Percentiles rank a stretch among this genome's conserved stretches.
Conservation (phyloP, 2,329 filamentous ascomycete genomes). For the Chaetomium sp. region DNA sequence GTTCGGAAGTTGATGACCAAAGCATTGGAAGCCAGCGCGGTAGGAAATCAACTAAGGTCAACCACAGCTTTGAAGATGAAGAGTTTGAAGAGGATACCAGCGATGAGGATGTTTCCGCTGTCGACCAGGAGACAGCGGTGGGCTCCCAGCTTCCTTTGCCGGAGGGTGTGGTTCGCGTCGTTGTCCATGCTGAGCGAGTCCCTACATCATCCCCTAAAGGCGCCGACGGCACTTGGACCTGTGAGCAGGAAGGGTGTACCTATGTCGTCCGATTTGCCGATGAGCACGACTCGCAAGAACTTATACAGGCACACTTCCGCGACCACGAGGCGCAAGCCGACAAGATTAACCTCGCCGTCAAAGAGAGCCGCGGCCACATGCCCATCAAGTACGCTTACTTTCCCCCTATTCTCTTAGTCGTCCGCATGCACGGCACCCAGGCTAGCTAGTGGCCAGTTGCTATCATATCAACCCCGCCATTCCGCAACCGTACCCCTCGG, state of each 20-base stretch:
- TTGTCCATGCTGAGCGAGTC: conserved; percentile 44
- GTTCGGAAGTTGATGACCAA: conserved; percentile 31
- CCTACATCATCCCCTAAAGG: conserved; percentile 46
- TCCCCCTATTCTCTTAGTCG: conserved; percentile 7
- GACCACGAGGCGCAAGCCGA: conserved; percentile 52
- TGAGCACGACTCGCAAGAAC: conserved; percentile 44
- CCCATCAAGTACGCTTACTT: conserved; percentile 47
- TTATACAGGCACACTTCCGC: conserved; percentile 55
- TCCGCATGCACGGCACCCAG: background rate
- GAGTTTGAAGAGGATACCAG: conserved; percentile 19
- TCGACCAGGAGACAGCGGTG: background rate
- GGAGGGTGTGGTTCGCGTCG: conserved; percentile 33
- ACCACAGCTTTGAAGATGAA: conserved; percentile 32
- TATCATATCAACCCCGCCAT: too few species aligned
- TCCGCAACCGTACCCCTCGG: too few species aligned
- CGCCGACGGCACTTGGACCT: conserved; percentile 59
- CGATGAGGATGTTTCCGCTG: conserved; percentile 17
- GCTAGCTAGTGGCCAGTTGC: background rate
- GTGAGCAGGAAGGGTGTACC: conserved; percentile 56
- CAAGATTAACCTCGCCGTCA: conserved; percentile 46
- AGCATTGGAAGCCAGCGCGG: conserved; percentile 29
- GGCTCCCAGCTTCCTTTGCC: conserved; percentile 16
- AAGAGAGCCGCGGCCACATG: conserved; percentile 50
- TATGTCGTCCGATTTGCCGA: conserved; percentile 59
- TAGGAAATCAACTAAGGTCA: conserved; percentile 31